Conservation (phyloP, 495 filamentous ascomycete species). For the Extremus antarcticus region DNA sequence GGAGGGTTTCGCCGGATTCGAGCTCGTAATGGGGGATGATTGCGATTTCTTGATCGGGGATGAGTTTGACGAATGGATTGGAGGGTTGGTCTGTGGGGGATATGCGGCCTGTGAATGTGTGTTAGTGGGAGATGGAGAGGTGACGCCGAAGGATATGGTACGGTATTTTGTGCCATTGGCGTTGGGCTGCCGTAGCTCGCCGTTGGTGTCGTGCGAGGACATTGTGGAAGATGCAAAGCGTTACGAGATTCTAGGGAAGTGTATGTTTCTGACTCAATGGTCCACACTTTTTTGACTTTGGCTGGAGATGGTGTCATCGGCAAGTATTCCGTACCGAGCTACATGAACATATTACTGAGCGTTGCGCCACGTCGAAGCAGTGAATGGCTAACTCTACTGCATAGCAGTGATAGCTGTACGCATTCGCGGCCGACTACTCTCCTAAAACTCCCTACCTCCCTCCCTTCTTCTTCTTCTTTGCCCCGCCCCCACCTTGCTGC, state of each 20-base stretch:
- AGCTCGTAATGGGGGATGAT: conserved; percentile 84
- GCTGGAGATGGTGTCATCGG: background rate
- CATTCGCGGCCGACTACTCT: too few relatives aligned
- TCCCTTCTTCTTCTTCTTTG: conserved; percentile 38
- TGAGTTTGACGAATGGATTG: conserved; percentile 80
- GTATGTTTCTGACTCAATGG: background rate
- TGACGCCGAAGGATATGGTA: background rate
- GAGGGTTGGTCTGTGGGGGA: conserved; percentile 51
- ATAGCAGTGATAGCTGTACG: too few relatives aligned
- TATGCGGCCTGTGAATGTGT: conserved; percentile 7
- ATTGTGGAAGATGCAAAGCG: background rate
- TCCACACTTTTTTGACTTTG: background rate
- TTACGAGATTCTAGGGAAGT: background rate
- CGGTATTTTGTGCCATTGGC: conserved; percentile 11
- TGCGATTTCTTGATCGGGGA: conserved; percentile 74
- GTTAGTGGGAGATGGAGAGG: background rate
- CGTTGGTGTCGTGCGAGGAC: background rate
- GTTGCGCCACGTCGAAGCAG: too few relatives aligned
- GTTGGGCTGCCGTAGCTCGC: background rate
- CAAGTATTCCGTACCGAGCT: too few relatives aligned
- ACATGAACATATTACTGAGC: too few relatives aligned
- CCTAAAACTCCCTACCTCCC: background rate
- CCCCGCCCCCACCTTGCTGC: conserved; percentile 21
- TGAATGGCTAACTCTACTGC: too few relatives aligned
- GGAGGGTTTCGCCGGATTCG: conserved; percentile 78